A percentile compares a stretch with the other conserved stretches of the same genome.
phyloP scores from a whole-genome alignment of 164 flowering plant species.

The Vitis labrusca region DNA sequence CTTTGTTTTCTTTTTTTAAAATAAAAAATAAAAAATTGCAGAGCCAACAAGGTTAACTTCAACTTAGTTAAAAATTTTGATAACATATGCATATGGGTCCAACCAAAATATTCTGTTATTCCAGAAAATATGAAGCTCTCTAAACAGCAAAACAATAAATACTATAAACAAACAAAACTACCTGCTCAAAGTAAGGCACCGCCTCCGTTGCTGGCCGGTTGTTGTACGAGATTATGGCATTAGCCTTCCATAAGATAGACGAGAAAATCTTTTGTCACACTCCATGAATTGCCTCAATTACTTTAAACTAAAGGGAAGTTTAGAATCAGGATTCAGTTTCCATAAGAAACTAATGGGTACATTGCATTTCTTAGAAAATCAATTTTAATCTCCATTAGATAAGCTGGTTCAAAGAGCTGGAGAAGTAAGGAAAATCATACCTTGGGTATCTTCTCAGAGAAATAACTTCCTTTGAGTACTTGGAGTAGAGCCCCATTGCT shows the following conservation, averaged over 20 bases:
- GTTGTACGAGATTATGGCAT: slow-evolving; percentile 91
- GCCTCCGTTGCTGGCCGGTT: slow-evolving; percentile 95
- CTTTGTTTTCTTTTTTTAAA: not conserved
- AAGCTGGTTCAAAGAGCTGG: slow-evolving; percentile 3
- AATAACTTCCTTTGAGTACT: slow-evolving; percentile 79
- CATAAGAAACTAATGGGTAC: slow-evolving; percentile 3
- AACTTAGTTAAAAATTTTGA: not conserved
- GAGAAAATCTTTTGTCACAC: slow-evolving; percentile 34
- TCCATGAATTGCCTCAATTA: slow-evolving; percentile 21
- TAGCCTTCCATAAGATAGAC: slow-evolving; percentile 69
- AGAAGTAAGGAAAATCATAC: slow-evolving; percentile 38
- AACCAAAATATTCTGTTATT: not conserved
- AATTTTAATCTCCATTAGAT: not conserved
- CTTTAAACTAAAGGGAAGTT: slow-evolving; percentile 16
- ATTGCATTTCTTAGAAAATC: not conserved
- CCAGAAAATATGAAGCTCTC: not conserved
- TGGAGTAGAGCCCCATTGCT: slow-evolving; percentile 97
- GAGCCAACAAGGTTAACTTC: not conserved
- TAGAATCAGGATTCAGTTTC: slow-evolving; percentile 17
- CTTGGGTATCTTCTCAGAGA: slow-evolving; percentile 83
- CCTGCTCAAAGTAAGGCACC: slow-evolving; percentile 98
- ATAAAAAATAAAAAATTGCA: not conserved
- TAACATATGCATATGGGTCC: not conserved
- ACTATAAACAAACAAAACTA: slow-evolving; percentile 16
- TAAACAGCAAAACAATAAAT: not conserved